Percentiles rank a stretch among this genome's conserved stretches.
phyloP scores from a whole-genome alignment of 305 asterid genomes.

The Solanum hybrid region DNA sequence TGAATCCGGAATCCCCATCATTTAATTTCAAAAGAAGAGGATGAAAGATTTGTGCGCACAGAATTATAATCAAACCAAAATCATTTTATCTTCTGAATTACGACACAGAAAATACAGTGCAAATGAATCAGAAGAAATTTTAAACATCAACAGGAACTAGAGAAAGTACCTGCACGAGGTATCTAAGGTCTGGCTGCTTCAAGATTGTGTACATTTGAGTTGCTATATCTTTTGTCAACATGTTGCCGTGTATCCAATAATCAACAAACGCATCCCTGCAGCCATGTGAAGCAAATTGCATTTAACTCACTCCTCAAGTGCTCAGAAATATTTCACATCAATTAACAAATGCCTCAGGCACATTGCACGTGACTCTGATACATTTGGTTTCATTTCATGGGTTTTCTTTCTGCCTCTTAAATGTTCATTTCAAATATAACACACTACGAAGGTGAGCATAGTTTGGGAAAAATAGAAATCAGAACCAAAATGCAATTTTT shows the following conservation, averaged over 20 bases:
- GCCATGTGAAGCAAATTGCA: not conserved
- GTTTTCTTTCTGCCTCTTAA: not conserved
- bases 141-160: not conserved
- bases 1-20: not conserved
- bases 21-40: not conserved
- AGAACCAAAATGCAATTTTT: not conserved
- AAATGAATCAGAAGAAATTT: not conserved
- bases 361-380: not conserved
- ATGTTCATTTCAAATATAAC: not conserved
- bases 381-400: not conserved
- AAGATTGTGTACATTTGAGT: constrained; percentile 63
- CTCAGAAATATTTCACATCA: not conserved
- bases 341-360: not conserved
- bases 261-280: constrained; percentile 88
- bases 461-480: not conserved
- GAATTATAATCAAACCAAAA: not conserved
- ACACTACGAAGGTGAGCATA: not conserved
- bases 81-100: not conserved
- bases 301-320: not conserved
- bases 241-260: constrained; percentile 72
- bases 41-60: not conserved
- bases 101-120: not conserved
- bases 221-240: constrained; percentile 83
- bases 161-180: constrained; percentile 55
- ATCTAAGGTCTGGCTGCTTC: constrained; percentile 70